These are phyloP conservation scores for Plasmodium vivax DNA, from an alignment of 169 alveolate species.

Conservation along the genomic window DNA sequence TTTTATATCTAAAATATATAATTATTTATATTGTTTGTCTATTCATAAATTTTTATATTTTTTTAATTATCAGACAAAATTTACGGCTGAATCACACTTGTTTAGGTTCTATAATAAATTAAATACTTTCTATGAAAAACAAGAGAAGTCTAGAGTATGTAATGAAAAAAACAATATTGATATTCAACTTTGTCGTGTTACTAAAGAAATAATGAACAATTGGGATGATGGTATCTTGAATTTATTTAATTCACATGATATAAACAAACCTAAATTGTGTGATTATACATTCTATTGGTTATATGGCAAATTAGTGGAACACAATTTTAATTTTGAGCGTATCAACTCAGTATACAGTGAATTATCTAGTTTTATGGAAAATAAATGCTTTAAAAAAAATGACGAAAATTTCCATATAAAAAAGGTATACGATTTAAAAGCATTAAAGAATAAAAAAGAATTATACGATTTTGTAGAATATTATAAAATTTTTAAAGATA, in stretches of 20 bases:
- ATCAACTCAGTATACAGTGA: not conserved
- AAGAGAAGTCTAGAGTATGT: not conserved
- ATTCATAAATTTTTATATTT: not conserved
- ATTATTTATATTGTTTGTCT: not conserved
- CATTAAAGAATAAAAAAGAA: too few relatives aligned
- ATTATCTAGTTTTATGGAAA: not conserved
- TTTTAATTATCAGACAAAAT: not conserved
- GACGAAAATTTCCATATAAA: not conserved
- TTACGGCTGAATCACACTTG: not conserved
- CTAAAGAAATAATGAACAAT: not conserved
- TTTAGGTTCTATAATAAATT: not conserved
- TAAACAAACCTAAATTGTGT: not conserved
- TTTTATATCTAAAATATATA: not conserved
- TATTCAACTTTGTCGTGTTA: not conserved
- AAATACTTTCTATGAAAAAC: not conserved
- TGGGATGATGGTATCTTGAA: not conserved
- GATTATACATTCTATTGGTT: not conserved
- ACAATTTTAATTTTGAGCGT: not conserved
- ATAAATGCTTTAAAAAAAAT: not conserved
- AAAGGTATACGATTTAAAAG: not conserved
- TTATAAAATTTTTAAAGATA: not conserved
- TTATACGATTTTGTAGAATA: not conserved
- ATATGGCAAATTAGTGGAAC: not conserved
- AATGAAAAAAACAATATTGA: not conserved
- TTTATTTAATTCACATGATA: not conserved